These are phyloP conservation scores for Rhizoctonia solani DNA, from an alignment of 1,284 basidiomycete species.

Conservation along the genomic window DNA sequence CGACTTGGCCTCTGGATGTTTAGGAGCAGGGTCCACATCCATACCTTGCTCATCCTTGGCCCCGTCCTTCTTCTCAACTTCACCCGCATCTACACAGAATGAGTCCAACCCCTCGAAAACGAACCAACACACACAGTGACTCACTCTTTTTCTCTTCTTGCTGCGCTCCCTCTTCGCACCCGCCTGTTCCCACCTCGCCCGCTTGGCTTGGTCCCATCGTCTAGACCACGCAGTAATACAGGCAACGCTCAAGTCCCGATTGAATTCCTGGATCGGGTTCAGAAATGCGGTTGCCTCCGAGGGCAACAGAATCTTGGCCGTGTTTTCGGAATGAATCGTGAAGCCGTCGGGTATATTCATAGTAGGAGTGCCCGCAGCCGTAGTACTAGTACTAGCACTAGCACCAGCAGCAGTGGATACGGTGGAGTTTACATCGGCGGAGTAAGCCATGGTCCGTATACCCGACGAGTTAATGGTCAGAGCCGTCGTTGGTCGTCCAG, in stretches of 20 bases:
- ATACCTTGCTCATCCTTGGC: constrained; percentile 27
- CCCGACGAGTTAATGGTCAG: no score
- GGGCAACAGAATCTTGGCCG: constrained; percentile 79
- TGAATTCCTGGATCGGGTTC: constrained; percentile 99
- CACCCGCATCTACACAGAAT: constrained; percentile 10
- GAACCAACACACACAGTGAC: constrained; percentile 43
- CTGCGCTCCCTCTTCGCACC: constrained; percentile 47
- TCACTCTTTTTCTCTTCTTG: constrained; percentile 43
- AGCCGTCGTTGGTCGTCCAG: no score
- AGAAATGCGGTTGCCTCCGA: constrained; percentile 83
- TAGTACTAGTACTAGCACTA: no score
- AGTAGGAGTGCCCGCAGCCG: not conserved
- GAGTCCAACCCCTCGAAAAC: not conserved
- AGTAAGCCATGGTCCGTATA: no score
- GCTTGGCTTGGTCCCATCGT: constrained; percentile 67
- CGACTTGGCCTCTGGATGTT: not conserved
- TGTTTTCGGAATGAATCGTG: constrained; percentile 82
- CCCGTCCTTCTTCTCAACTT: constrained; percentile 35
- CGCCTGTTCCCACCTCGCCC: constrained; percentile 59
- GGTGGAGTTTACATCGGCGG: no score
- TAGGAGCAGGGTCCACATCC: not conserved
- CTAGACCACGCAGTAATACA: constrained; percentile 88
- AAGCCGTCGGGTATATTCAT: constrained; percentile 80
- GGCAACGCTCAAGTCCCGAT: constrained; percentile 90
- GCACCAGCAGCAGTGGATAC: no score